Base-by-base conservation (phyloP, 768 basidiomycete species). In the Suillus sp. region DNA sequence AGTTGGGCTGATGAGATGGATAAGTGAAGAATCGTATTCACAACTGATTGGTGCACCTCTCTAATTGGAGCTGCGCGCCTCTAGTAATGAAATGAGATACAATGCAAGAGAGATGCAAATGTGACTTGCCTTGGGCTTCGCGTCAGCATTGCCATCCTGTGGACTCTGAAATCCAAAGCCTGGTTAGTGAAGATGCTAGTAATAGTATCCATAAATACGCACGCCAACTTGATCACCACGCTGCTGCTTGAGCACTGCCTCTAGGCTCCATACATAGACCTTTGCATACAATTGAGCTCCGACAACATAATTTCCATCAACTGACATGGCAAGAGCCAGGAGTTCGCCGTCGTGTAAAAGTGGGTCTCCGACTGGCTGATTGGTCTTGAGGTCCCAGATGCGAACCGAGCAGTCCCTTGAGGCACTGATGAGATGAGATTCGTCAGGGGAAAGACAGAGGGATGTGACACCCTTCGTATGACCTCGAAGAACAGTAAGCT, bases 331-430 rank as follows among this genome's bases (percentile, higher is more conserved):
- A 53, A 53, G 51, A 32, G 51, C 30, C 11, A 53, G 13, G 20
- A 53, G 30, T 53, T 53, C 51, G 30, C 30, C 51, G 20, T 53
- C 51, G 5, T 53, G 51, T 10, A 53, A 53, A 53, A 53, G 51
- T 20, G 50, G 50, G 8, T 53, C 30, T 53, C 51, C 51, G 18
- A 53, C 20, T 53, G 18, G 30, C 51, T 53, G 18, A 20, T 32
- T 53, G 30, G 18, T 53, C 20, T 53, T 11, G 51, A 53, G 51
- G 30, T 53, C 18, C 51, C 51, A 53, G 20, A 53, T 32, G 30
- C 30, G 51, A 53, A 53, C 30, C 11, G 51, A 53, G 20, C 51
- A 53, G 51, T 53, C 51, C 51, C 51, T 53, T n/a, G 51, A 53
- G 4, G 51, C 51, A 20, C 51, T 53, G 20, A 53, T 6, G 20